phyloP scores from a whole-genome alignment of 345 rosid species.

The Cardamine occulta region DNA sequence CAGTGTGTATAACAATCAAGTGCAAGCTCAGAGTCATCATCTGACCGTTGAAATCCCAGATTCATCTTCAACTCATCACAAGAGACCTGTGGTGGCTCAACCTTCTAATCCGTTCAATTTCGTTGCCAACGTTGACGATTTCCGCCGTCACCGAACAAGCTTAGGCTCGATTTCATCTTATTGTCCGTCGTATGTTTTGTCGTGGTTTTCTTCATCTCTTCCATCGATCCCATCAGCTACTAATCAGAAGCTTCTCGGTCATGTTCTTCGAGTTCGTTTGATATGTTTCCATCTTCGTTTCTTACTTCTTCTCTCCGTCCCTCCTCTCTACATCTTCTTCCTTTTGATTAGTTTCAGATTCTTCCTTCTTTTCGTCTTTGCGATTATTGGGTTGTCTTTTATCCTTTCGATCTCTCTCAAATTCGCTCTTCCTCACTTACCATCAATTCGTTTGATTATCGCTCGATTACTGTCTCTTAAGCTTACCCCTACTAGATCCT shows the following conservation, averaged over 20 bases:
- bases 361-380: slow-evolving; percentile 41
- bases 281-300: slow-evolving; percentile 60
- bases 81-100: slow-evolving; percentile 56
- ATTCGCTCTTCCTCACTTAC: slow-evolving; percentile 65
- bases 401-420: slow-evolving; percentile 44
- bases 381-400: slow-evolving; percentile 39
- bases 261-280: slow-evolving; percentile 58
- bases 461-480: slow-evolving; percentile 63
- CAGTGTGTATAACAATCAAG: slow-evolving; percentile 42
- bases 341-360: slow-evolving; percentile 40
- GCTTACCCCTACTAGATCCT: slow-evolving; percentile 48
- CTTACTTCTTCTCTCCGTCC: slow-evolving; percentile 54
- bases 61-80: slow-evolving; percentile 52
- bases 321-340: slow-evolving; percentile 48
- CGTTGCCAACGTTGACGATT: slow-evolving; percentile 48
- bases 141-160: slow-evolving; percentile 32
- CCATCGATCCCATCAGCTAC: slow-evolving; percentile 45
- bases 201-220: slow-evolving; percentile 38
- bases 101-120: slow-evolving; percentile 39
- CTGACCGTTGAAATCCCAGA: slow-evolving; percentile 57
- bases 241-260: slow-evolving; percentile 50
- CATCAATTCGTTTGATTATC: slow-evolving; percentile 58
- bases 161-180: slow-evolving; percentile 38
- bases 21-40: slow-evolving; percentile 44
- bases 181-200: slow-evolving; percentile 38